phyloP scores from a whole-genome alignment of 2,329 filamentous ascomycete genomes.

The Hymenoscyphus infarciens region DNA sequence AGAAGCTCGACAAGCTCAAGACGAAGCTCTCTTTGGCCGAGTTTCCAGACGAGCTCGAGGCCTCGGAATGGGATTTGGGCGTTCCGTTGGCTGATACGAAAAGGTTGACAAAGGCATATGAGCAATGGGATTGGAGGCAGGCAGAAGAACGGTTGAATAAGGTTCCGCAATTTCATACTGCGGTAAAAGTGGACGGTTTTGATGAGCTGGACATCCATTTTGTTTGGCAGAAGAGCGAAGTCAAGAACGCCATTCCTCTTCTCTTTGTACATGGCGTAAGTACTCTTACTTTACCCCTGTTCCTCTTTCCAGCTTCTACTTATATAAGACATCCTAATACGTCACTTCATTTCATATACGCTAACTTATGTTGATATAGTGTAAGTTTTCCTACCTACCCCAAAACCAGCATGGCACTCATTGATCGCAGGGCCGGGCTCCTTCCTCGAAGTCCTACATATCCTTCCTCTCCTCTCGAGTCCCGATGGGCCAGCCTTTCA shows the following conservation, averaged over 20 bases:
- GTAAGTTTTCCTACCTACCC: neutral
- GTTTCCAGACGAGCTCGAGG: constrained; percentile 55
- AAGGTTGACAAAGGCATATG: constrained; percentile 56
- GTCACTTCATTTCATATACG: neutral
- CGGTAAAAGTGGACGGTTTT: constrained; percentile 54
- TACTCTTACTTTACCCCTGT: neutral
- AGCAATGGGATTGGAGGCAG: constrained; percentile 58
- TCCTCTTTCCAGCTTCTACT: neutral
- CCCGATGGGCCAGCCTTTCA: constrained; percentile 47
- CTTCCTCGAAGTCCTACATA: constrained; percentile 62
- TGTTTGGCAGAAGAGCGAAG: constrained; percentile 51
- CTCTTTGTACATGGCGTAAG: constrained; percentile 49
- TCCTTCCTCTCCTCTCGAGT: constrained; percentile 48
- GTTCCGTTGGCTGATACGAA: constrained; percentile 57
- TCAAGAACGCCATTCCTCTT: constrained; percentile 52
- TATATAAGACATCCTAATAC: neutral
- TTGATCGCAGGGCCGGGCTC: constrained; percentile 57
- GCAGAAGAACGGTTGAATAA: constrained; percentile 57
- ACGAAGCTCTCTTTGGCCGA: constrained; percentile 51
- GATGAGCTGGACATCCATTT: constrained; percentile 61
- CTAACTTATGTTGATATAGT: neutral
- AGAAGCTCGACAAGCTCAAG: constrained; percentile 49
- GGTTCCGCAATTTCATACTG: constrained; percentile 53
- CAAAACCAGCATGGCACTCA: neutral
- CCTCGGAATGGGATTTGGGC: constrained; percentile 54